Evolutionary conservation across 2,329 filamentous ascomycete genomes (phyloP).

Genomic region (Fusarium sp.): DNA sequence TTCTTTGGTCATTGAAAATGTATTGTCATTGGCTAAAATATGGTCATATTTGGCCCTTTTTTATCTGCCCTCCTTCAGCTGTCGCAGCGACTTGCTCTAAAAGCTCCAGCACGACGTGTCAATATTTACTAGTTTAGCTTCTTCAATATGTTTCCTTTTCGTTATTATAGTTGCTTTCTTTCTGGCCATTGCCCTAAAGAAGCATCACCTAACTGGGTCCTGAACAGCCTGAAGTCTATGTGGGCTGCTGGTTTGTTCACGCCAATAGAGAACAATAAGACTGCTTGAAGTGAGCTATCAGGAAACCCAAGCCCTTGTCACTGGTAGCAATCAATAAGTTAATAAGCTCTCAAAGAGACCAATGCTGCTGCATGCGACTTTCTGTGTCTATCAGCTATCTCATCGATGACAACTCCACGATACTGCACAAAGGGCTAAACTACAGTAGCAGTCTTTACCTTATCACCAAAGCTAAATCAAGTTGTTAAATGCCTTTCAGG

Average conservation of each 20-base stretch:
- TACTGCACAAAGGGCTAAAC: fast-evolving
- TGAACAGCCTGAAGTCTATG: neutral
- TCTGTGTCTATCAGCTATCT: fast-evolving
- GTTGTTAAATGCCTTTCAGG: neutral
- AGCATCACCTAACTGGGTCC: fast-evolving
- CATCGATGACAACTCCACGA: fast-evolving
- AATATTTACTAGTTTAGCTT: fast-evolving
- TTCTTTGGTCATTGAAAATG: fast-evolving
- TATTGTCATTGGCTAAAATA: neutral
- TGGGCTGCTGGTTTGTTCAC: neutral
- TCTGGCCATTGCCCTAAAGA: fast-evolving
- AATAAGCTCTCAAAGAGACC: too few species aligned
- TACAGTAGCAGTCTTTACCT: fast-evolving
- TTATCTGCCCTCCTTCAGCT: neutral
- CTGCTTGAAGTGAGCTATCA: fast-evolving
- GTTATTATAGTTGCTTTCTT: fast-evolving
- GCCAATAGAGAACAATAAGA: neutral
- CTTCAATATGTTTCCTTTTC: fast-evolving
- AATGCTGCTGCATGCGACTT: fast-evolving
- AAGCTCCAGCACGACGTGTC: fast-evolving
- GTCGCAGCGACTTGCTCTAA: neutral
- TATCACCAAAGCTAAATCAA: too few species aligned
- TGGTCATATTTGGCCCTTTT: neutral
- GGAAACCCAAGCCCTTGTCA: too few species aligned
- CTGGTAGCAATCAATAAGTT: neutral